These are phyloP conservation scores for Claviceps citrina DNA, from an alignment of 2,329 filamentous ascomycete species.

Conservation along the genomic window DNA sequence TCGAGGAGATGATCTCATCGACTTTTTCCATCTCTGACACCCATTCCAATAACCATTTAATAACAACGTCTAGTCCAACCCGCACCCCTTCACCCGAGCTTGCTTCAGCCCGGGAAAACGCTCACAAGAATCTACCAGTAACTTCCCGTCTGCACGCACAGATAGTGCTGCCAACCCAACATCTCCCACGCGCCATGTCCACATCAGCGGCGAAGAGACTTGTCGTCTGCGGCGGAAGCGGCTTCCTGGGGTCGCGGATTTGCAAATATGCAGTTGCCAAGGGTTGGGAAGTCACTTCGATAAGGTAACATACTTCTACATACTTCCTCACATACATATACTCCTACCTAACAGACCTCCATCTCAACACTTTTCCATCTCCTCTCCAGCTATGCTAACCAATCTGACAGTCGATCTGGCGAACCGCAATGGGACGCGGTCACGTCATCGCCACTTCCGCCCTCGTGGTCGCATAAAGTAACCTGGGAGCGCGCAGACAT, in stretches of 20 bases:
- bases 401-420: constrained; percentile 58
- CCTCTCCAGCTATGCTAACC: not conserved
- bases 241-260: constrained; percentile 77
- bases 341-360: not conserved
- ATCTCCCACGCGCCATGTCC: constrained; percentile 27
- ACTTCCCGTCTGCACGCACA: too few relatives aligned
- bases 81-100: not conserved
- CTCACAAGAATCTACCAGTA: too few relatives aligned
- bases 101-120: not conserved
- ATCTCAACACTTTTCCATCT: too few relatives aligned
- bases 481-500: constrained; percentile 83
- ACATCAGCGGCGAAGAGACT: constrained; percentile 50
- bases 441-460: constrained; percentile 53
- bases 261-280: constrained; percentile 75
- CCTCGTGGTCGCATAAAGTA: constrained; percentile 68
- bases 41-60: too few relatives aligned
- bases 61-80: not conserved
- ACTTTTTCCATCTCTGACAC: not conserved
- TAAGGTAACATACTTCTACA: too few relatives aligned
- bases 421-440: constrained; percentile 73
- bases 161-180: not conserved
- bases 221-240: constrained; percentile 84
- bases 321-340: not conserved
- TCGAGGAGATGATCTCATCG: not conserved
- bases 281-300: constrained; percentile 83